Conservation (phyloP, 2,329 filamentous ascomycete species). For the Fusarium sp. region DNA sequence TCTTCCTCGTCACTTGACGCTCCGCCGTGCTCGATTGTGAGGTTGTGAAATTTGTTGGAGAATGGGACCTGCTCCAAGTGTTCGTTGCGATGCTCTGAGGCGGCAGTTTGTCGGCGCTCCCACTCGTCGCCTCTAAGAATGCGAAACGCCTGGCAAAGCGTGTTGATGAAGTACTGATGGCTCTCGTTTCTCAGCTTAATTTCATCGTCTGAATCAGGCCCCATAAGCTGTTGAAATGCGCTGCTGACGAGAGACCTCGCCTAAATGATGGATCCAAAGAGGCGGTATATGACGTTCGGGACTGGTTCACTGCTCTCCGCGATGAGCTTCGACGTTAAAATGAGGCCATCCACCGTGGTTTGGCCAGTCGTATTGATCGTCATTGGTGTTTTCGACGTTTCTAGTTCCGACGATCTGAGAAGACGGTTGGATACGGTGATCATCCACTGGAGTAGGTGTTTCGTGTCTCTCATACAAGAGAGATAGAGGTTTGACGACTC, state of each 20-base stretch:
- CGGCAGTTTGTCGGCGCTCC: slow-evolving; percentile 23
- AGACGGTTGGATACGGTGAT: slow-evolving; percentile 58
- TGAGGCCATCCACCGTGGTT: slow-evolving; percentile 55
- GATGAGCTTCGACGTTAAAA: slow-evolving; percentile 60
- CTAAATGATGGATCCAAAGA: slow-evolving; percentile 59
- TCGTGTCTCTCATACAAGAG: slow-evolving; percentile 59
- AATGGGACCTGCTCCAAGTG: slow-evolving; percentile 29
- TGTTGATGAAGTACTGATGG: slow-evolving; percentile 62
- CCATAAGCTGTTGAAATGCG: slow-evolving; percentile 54
- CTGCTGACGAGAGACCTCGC: slow-evolving; percentile 51
- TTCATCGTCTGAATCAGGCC: slow-evolving; percentile 53
- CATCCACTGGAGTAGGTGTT: slow-evolving; percentile 58
- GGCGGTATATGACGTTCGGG: slow-evolving; percentile 53
- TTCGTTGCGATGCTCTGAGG: slow-evolving; percentile 45
- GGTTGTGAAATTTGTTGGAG: slow-evolving; percentile 36
- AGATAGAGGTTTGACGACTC: slow-evolving; percentile 53
- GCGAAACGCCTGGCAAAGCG: slow-evolving; percentile 56
- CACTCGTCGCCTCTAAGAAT: slow-evolving; percentile 54
- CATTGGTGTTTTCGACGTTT: slow-evolving; percentile 20
- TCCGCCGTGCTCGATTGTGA: slow-evolving; percentile 12
- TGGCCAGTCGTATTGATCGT: slow-evolving; percentile 57
- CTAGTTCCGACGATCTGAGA: slow-evolving; percentile 44
- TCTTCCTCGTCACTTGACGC: slow-evolving; percentile 28
- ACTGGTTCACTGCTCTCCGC: slow-evolving; percentile 53
- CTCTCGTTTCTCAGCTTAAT: slow-evolving; percentile 55